These are phyloP conservation scores for Taxawa tesnikishii DNA, from an alignment of 2,329 filamentous ascomycete species.

Conservation along the genomic window DNA sequence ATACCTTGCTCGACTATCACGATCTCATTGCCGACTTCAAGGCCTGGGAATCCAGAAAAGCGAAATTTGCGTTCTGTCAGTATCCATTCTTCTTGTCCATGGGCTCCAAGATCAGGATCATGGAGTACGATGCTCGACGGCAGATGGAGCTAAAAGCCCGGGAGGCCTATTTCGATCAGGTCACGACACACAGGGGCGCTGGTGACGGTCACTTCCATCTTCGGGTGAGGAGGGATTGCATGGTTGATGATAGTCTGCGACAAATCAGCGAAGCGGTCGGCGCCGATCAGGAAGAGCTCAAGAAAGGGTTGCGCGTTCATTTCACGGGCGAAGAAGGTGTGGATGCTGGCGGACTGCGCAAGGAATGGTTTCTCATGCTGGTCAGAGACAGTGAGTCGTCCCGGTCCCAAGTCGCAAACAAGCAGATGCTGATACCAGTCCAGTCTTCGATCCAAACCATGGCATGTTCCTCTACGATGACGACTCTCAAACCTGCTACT, in stretches of 20 bases:
- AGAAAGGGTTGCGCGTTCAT: conserved; percentile 76
- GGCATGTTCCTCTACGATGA: conserved; percentile 91
- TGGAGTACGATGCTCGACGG: conserved; percentile 75
- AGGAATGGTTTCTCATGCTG: conserved; percentile 88
- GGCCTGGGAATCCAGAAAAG: conserved; percentile 63
- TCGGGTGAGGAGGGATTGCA: conserved; percentile 67
- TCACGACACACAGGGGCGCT: conserved; percentile 60
- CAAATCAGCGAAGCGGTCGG: conserved; percentile 77
- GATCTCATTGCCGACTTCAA: conserved; percentile 81
- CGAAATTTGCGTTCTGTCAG: conserved; percentile 78
- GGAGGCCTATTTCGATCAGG: conserved; percentile 83
- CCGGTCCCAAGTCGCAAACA: conserved; percentile 85
- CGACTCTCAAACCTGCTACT: conserved; percentile 83
- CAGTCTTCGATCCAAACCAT: too few relatives aligned
- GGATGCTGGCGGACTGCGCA: conserved; percentile 77
- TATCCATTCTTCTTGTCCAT: conserved; percentile 88
- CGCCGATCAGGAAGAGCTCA: conserved; percentile 70
- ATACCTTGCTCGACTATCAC: conserved; percentile 72
- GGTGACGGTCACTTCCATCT: conserved; percentile 62
- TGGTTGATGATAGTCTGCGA: conserved; percentile 78
- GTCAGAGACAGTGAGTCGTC: conserved; percentile 82
- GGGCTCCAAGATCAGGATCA: conserved; percentile 80
- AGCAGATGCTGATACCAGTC: too few relatives aligned
- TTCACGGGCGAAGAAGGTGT: conserved; percentile 85
- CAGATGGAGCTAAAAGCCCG: conserved; percentile 84